Conservation (phyloP, 768 basidiomycete genomes). For the Lentinula detonsa region DNA sequence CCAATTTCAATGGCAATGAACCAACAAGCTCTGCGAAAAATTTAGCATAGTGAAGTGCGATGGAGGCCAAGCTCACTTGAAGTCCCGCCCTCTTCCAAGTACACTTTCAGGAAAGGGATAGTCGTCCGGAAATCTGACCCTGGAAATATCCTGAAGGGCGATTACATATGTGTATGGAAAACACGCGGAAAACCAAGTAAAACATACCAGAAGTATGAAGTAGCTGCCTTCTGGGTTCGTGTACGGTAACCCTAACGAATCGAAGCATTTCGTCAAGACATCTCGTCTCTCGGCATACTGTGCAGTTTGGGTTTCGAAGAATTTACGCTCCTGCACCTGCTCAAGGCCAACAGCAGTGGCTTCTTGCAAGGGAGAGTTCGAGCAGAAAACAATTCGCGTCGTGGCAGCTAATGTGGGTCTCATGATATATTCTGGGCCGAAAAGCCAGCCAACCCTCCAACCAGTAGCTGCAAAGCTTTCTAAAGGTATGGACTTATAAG, state of each 20-base stretch:
- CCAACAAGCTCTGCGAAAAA: slow-evolving; percentile 72
- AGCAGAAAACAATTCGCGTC: slow-evolving; percentile 93
- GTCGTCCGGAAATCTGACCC: slow-evolving; percentile 73
- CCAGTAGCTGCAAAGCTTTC: slow-evolving; percentile 97
- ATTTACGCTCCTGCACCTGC: slow-evolving; percentile 60
- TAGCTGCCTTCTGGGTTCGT: slow-evolving; percentile 88
- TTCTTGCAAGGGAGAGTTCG: slow-evolving; percentile 93
- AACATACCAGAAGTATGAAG: slow-evolving; percentile 75
- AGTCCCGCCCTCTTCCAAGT: slow-evolving; percentile 79
- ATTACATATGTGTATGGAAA: slow-evolving; percentile 8
- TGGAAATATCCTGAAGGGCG: slow-evolving; percentile 62
- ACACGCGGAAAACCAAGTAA: neutral
- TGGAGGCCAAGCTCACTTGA: slow-evolving; percentile 45
- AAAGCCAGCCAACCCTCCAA: slow-evolving; percentile 96
- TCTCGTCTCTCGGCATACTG: slow-evolving; percentile 80
- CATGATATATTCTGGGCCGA: slow-evolving; percentile 81
- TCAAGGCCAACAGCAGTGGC: slow-evolving; percentile 89
- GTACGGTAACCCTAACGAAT: slow-evolving; percentile 77
- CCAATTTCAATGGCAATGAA: slow-evolving; percentile 88
- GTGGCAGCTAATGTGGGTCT: slow-evolving; percentile 83
- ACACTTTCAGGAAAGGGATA: slow-evolving; percentile 78
- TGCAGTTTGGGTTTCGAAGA: slow-evolving; percentile 68
- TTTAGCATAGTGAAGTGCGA: slow-evolving; percentile 6
- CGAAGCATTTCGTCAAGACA: slow-evolving; percentile 75
- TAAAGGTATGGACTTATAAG: slow-evolving; percentile 22